A percentile compares a stretch with the other conserved stretches of the same genome.
phyloP scores from a whole-genome alignment of 495 filamentous ascomycete species.

The Pyrenula massariospora region DNA sequence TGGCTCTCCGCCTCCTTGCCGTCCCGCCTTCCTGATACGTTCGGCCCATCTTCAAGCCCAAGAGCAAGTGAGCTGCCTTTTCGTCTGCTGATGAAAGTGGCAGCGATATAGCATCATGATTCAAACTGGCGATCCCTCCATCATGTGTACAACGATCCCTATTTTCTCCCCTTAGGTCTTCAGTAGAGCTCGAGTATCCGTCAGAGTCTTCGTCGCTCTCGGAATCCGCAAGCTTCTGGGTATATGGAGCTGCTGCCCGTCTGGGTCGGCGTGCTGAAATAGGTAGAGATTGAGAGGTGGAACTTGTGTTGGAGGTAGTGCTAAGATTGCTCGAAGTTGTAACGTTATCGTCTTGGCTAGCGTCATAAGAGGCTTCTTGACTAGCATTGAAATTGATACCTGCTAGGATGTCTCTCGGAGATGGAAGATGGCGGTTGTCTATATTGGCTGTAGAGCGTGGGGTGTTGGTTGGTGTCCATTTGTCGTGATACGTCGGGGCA shows the following conservation, averaged over 20 bases:
- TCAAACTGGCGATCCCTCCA: not conserved
- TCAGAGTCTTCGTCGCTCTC: constrained; percentile 5
- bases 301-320: not conserved
- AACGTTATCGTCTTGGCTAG: not conserved
- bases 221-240: not conserved
- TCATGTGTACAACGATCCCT: constrained; percentile 4
- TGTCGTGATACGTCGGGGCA: constrained; percentile 11
- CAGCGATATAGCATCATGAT: not conserved
- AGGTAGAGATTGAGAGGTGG: not conserved
- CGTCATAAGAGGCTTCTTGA: not conserved
- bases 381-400: not conserved
- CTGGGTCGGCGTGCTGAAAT: not conserved
- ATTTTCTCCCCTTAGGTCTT: constrained; percentile 2
- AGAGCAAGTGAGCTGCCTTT: constrained; percentile 43
- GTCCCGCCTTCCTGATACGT: constrained; percentile 8
- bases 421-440: constrained; percentile 3
- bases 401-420: constrained; percentile 3
- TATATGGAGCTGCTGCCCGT: not conserved
- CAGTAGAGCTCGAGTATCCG: constrained; percentile 12
- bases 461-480: constrained; percentile 23
- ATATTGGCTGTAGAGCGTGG: constrained; percentile 15
- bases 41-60: constrained; percentile 42
- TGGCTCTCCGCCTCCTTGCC: constrained; percentile 3
- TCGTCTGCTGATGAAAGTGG: constrained; percentile 24
- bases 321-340: constrained; percentile 2